Percentiles rank a stretch among this genome's conserved stretches.
Evolutionary conservation across 2,329 filamentous ascomycete genomes (phyloP).

Genomic region (Epichloe gansuensis): DNA sequence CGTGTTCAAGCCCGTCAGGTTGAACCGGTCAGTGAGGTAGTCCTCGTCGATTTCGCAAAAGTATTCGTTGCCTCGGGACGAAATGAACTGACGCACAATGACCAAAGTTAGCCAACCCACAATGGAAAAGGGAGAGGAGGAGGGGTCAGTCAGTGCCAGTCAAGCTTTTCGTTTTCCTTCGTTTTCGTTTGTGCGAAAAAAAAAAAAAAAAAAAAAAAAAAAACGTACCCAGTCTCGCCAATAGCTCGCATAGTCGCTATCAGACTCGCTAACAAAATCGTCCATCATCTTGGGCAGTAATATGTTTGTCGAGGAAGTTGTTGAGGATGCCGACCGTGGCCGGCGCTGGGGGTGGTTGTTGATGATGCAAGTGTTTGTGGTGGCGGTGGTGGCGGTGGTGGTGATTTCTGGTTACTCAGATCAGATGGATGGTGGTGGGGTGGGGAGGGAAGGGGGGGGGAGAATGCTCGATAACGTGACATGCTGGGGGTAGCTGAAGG

Average conservation of each 20-base stretch:
- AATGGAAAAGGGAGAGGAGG: neutral
- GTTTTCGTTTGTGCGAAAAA: neutral
- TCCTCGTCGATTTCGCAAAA: conserved; percentile 99
- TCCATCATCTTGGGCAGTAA: conserved; percentile 52
- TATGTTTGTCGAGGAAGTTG: conserved; percentile 1
- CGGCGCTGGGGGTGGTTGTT: neutral
- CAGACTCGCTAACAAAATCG: conserved; percentile 93
- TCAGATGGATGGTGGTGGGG: too few species aligned
- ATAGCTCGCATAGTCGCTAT: conserved; percentile 98
- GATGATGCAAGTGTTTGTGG: conserved; percentile 1
- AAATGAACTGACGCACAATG: conserved; percentile 63
- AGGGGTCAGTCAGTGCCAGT: neutral
- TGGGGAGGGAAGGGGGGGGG: neutral
- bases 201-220: neutral
- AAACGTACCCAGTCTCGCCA: conserved; percentile 91
- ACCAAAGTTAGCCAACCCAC: neutral
- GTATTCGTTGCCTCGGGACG: conserved; percentile 93
- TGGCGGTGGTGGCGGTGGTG: neutral
- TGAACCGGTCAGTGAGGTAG: conserved; percentile 95
- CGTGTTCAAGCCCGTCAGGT: conserved; percentile 89
- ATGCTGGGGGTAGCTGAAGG: neutral
- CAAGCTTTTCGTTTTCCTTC: neutral
- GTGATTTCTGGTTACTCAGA: neutral
- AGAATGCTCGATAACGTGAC: conserved; percentile 6
- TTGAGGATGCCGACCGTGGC: conserved; percentile 1